Evolutionary conservation across 306 rosid genomes (phyloP).

Genomic region (Begonia fuchsioides): DNA sequence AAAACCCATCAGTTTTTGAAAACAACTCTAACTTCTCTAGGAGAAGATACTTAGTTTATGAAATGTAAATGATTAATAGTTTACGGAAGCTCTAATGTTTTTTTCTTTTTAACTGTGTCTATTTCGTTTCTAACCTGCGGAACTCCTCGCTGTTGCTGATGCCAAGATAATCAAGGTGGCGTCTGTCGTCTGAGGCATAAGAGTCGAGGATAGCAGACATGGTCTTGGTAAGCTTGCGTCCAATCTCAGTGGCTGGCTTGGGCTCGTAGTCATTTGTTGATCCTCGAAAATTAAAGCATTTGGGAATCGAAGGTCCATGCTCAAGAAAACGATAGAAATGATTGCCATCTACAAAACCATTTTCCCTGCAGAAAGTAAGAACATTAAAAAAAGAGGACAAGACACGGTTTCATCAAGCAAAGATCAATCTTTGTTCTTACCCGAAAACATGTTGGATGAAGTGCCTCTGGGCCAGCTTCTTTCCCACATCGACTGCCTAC

Average conservation of each 20-base stretch:
- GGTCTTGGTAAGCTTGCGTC: constrained; percentile 48
- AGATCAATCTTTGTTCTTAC: constrained; percentile 23
- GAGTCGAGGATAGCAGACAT: constrained; percentile 90
- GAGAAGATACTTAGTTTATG: too few species aligned
- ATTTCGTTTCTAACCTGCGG: constrained; percentile 41
- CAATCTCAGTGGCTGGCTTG: constrained; percentile 45
- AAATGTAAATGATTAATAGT: too few species aligned
- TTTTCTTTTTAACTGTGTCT: too few species aligned
- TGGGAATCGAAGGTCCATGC: constrained; percentile 54
- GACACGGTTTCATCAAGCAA: constrained; percentile 2
- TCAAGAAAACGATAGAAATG: constrained; percentile 78
- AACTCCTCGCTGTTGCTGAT: constrained; percentile 86
- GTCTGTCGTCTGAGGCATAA: constrained; percentile 63
- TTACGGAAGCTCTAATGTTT: too few species aligned
- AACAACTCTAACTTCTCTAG: too few species aligned
- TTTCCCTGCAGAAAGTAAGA: constrained; percentile 45
- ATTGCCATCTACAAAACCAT: constrained; percentile 70
- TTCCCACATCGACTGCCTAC: constrained; percentile 81
- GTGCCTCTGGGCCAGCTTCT: constrained; percentile 51
- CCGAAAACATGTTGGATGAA: constrained; percentile 87
- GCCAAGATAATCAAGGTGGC: constrained; percentile 47
- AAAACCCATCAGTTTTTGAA: too few species aligned
- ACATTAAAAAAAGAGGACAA: constrained; percentile 8
- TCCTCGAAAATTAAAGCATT: constrained; percentile 61
- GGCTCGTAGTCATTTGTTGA: constrained; percentile 47